phyloP scores from a whole-genome alignment of 371 early-diverging fungal species.

The Chytridiales sp. region DNA sequence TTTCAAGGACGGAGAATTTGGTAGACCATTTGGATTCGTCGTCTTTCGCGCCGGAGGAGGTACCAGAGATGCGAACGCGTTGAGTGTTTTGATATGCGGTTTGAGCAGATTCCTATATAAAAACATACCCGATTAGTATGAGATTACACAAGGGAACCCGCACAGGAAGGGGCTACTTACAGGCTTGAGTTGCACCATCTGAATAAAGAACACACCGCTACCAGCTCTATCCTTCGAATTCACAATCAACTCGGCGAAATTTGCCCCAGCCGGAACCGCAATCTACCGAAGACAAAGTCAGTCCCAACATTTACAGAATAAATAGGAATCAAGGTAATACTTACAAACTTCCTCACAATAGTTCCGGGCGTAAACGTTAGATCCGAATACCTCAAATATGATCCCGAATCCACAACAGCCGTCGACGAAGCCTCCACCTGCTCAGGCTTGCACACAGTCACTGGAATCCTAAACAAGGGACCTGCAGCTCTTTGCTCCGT shows the following conservation, averaged over 20 bases:
- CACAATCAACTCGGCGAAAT: constrained; percentile 55
- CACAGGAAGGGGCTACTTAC: too few relatives aligned
- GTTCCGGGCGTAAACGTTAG: constrained; percentile 75
- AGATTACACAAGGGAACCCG: too few relatives aligned
- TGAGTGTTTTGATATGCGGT: constrained; percentile 32
- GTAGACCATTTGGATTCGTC: constrained; percentile 60
- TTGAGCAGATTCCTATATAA: too few relatives aligned
- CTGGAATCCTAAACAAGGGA: constrained; percentile 81
- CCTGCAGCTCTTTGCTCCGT: constrained; percentile 57
- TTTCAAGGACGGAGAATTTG: constrained; percentile 68
- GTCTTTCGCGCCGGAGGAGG: constrained; percentile 55
- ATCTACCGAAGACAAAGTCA: neutral
- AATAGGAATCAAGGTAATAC: constrained; percentile 1
- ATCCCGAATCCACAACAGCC: constrained; percentile 2
- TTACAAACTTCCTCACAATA: constrained; percentile 76
- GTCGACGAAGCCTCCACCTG: constrained; percentile 11
- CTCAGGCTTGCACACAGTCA: constrained; percentile 85
- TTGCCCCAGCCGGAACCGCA: constrained; percentile 78
- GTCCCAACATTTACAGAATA: neutral
- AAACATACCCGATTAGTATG: neutral
- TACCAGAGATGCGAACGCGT: constrained; percentile 46
- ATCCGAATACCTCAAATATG: constrained; percentile 46
- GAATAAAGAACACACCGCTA: constrained; percentile 33
- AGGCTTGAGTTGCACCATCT: constrained; percentile 27
- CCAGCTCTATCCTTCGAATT: constrained; percentile 30